Evolutionary conservation across 2,329 filamentous ascomycete genomes (phyloP).

Genomic region (Penicillium fuscoglaucum): DNA sequence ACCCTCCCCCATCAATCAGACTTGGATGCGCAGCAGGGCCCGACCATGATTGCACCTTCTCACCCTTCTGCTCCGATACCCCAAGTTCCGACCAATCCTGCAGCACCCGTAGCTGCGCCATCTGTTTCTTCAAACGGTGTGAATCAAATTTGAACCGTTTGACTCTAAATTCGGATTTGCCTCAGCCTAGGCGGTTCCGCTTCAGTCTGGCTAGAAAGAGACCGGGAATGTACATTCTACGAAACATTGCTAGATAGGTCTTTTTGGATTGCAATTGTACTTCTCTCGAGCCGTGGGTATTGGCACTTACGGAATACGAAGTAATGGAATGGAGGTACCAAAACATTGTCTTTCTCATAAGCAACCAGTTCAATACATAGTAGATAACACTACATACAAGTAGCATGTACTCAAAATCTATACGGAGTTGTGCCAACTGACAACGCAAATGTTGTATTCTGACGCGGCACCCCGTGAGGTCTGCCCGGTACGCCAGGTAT

Average conservation of each 20-base stretch:
- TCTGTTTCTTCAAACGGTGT: conserved; percentile 11
- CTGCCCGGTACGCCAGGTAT: not conserved
- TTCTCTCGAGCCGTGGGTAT: not conserved
- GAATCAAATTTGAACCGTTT: conserved; percentile 3
- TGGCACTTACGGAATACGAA: not conserved
- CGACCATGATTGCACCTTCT: not conserved
- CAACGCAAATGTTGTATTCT: not conserved
- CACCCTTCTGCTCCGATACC: not conserved
- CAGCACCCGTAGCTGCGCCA: conserved; percentile 2
- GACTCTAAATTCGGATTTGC: not conserved
- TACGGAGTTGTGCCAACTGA: not conserved
- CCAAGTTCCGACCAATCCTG: conserved; percentile 6
- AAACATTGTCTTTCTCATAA: not conserved
- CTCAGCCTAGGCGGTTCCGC: not conserved
- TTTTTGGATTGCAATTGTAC: not conserved
- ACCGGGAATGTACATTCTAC: not conserved
- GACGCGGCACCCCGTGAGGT: not conserved
- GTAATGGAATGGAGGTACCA: not conserved
- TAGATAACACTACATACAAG: not conserved
- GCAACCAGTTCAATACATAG: not conserved
- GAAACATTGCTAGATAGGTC: not conserved
- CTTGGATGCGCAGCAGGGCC: not conserved
- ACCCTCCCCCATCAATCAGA: not conserved
- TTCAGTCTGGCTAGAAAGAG: not conserved
- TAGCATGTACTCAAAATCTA: not conserved